Percentiles rank a stretch among this genome's conserved stretches.
Conservation (phyloP, 495 filamentous ascomycete species). For the Lentithecium fluviatile region DNA sequence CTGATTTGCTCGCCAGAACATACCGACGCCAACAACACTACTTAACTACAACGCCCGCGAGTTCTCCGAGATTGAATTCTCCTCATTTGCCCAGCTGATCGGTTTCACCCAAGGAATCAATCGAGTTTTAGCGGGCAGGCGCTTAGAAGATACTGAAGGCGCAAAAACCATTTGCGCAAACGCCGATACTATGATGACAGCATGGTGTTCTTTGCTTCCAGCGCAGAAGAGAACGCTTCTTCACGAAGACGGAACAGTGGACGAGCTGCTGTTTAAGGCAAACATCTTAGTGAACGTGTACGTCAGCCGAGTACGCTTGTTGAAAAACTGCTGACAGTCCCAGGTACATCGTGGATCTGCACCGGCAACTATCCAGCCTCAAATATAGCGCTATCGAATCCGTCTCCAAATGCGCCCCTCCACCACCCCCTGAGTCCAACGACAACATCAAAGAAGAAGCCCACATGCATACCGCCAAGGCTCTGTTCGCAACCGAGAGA, state of each 20-base stretch:
- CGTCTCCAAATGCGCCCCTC: conserved; percentile 28
- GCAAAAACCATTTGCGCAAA: conserved; percentile 22
- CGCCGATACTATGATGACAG: conserved; percentile 20
- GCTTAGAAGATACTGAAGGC: conserved; percentile 8
- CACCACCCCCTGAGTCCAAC: conserved; percentile 24
- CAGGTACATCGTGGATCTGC: conserved; percentile 30
- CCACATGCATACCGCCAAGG: conserved; percentile 27
- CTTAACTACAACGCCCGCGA: conserved; percentile 28
- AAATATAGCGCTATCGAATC: conserved; percentile 23
- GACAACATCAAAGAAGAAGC: conserved; percentile 23
- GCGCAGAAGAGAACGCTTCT: conserved; percentile 25
- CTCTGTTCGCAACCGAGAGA: conserved; percentile 20
- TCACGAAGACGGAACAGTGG: conserved; percentile 24
- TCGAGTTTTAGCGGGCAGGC: conserved; percentile 8
- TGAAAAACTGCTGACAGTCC: background rate
- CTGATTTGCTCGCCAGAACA: conserved; percentile 17
- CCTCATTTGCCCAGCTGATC: conserved; percentile 32
- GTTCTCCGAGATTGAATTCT: conserved; percentile 28
- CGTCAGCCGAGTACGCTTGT: background rate
- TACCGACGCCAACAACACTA: conserved; percentile 16
- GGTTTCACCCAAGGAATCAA: conserved; percentile 26
- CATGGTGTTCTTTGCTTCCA: conserved; percentile 25
- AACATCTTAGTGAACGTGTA: conserved; percentile 28
- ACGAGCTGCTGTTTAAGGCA: conserved; percentile 31
- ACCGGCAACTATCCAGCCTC: conserved; percentile 26